Conservation (phyloP, 768 basidiomycete species). For the Hydnum rufescens region DNA sequence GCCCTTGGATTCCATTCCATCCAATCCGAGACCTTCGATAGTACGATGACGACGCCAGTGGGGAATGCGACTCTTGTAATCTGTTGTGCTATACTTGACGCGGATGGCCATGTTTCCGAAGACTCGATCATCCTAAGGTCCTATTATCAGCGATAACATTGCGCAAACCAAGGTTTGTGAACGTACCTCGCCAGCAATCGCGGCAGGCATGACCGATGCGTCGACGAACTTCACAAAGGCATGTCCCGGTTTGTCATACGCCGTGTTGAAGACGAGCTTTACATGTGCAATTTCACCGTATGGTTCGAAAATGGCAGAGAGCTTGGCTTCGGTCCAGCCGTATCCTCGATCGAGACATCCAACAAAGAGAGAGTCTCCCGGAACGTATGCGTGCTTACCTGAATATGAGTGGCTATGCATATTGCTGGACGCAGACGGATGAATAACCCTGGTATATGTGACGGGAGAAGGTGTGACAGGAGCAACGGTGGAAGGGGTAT, state of each 20-base stretch:
- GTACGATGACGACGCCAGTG: neutral
- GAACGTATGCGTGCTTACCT: neutral
- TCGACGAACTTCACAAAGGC: conserved; percentile 19
- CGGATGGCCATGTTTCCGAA: neutral
- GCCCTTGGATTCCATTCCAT: neutral
- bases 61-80: neutral
- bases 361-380: conserved; percentile 1
- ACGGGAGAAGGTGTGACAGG: neutral
- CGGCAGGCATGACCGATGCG: conserved; percentile 14
- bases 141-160: neutral
- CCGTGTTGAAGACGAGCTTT: conserved; percentile 10
- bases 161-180: neutral
- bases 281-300: conserved; percentile 13
- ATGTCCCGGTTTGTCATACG: conserved; percentile 17
- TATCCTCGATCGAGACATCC: conserved; percentile 20
- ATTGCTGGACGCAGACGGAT: neutral
- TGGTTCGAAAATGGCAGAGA: neutral
- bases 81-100: neutral
- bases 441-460: neutral
- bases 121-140: neutral
- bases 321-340: conserved; percentile 16
- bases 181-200: conserved; percentile 12
- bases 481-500: neutral
- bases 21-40: neutral
- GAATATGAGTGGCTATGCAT: neutral